These are phyloP conservation scores for Xylariaceae sp. DNA, from an alignment of 2,329 filamentous ascomycete genomes.

Conservation along the genomic window DNA sequence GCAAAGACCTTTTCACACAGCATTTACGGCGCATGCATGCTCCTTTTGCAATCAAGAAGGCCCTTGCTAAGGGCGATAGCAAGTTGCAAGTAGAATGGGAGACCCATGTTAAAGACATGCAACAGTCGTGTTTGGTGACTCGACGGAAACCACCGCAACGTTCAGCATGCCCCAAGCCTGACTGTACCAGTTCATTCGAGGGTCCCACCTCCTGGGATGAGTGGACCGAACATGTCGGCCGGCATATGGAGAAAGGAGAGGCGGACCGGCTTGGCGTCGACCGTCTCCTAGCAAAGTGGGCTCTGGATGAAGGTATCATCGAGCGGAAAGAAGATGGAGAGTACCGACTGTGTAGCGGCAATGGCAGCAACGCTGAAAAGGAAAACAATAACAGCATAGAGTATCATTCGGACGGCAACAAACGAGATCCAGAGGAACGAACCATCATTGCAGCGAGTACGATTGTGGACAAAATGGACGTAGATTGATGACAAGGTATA, in stretches of 20 bases:
- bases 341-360: slow-evolving; percentile 58
- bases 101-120: slow-evolving; percentile 70
- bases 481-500: slow-evolving; percentile 37
- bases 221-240: slow-evolving; percentile 89
- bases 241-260: slow-evolving; percentile 82
- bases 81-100: slow-evolving; percentile 69
- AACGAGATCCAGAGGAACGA: slow-evolving; percentile 39
- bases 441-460: slow-evolving; percentile 45
- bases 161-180: slow-evolving; percentile 73
- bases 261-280: slow-evolving; percentile 64
- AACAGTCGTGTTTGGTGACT: slow-evolving; percentile 73
- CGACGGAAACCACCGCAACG: slow-evolving; percentile 72
- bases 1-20: slow-evolving; percentile 94
- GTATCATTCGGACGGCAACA: slow-evolving; percentile 40
- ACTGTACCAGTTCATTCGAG: slow-evolving; percentile 74
- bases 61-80: slow-evolving; percentile 62
- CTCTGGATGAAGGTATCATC: slow-evolving; percentile 68
- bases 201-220: slow-evolving; percentile 83
- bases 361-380: slow-evolving; percentile 41
- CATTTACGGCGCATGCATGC: slow-evolving; percentile 94
- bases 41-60: slow-evolving; percentile 66
- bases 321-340: slow-evolving; percentile 61
- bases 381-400: slow-evolving; percentile 36
- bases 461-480: slow-evolving; percentile 44
- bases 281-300: slow-evolving; percentile 63